Conservation (phyloP, 495 filamentous ascomycete species). For the Penicillium silybi region DNA sequence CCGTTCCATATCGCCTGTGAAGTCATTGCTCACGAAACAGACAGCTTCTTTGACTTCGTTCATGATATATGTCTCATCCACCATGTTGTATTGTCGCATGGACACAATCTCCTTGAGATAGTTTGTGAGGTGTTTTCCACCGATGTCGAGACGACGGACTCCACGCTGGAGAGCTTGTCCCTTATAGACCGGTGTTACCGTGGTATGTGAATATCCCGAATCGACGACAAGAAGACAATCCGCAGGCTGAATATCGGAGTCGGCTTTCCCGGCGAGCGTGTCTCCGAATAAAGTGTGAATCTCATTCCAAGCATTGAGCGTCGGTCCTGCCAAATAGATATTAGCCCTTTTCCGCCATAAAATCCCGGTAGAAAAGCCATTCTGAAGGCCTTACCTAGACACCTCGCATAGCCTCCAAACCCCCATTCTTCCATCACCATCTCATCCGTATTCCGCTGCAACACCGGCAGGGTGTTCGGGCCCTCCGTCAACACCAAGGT, state of each 20-base stretch:
- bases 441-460: conserved; percentile 91
- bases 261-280: conserved; percentile 27
- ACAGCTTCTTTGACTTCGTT: conserved; percentile 92
- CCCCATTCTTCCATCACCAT: conserved; percentile 97
- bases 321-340: conserved; percentile 44
- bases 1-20: conserved; percentile 72
- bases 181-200: conserved; percentile 79
- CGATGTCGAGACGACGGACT: conserved; percentile 83
- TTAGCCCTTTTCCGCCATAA: background rate
- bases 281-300: conserved; percentile 59
- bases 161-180: conserved; percentile 76
- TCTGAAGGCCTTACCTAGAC: conserved; percentile 46
- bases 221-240: conserved; percentile 88
- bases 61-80: conserved; percentile 86
- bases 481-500: conserved; percentile 83
- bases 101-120: conserved; percentile 87
- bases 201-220: conserved; percentile 90
- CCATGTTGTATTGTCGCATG: conserved; percentile 87
- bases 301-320: conserved; percentile 83
- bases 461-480: conserved; percentile 73
- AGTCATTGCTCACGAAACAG: conserved; percentile 79
- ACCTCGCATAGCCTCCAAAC: conserved; percentile 81
- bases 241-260: conserved; percentile 48
- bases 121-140: conserved; percentile 93
- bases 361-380: background rate